Evolutionary conservation across 2,329 filamentous ascomycete species (phyloP).

Genomic region (Colletotrichum noveboracense): DNA sequence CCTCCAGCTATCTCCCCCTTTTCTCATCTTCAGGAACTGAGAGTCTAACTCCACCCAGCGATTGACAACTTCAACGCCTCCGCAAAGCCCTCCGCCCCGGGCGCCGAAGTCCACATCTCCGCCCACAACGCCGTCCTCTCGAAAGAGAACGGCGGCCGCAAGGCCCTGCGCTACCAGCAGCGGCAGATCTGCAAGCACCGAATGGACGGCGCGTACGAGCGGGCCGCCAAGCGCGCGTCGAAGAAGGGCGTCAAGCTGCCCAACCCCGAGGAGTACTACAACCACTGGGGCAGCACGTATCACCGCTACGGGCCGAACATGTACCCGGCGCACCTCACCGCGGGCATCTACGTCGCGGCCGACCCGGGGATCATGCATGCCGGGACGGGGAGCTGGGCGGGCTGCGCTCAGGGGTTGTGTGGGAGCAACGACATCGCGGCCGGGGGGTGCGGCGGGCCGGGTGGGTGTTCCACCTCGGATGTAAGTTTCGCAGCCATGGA

Average conservation of each 20-base stretch:
- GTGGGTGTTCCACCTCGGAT: slow-evolving; percentile 26
- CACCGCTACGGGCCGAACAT: slow-evolving; percentile 53
- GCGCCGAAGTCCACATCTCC: slow-evolving; percentile 67
- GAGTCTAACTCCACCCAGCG: neutral
- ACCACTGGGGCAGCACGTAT: slow-evolving; percentile 60
- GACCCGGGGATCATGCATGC: slow-evolving; percentile 39
- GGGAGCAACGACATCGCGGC: slow-evolving; percentile 40
- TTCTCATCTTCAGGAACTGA: rapidly evolving
- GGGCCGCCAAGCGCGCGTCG: slow-evolving; percentile 53
- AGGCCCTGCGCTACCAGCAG: slow-evolving; percentile 41
- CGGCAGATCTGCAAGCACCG: slow-evolving; percentile 33
- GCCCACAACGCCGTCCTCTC: slow-evolving; percentile 70
- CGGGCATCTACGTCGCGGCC: slow-evolving; percentile 50
- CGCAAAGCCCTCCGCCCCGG: slow-evolving; percentile 41
- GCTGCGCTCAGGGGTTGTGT: slow-evolving; percentile 6
- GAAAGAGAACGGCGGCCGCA: slow-evolving; percentile 21
- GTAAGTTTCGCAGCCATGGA: neutral
- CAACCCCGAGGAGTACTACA: slow-evolving; percentile 52
- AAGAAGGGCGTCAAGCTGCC: slow-evolving; percentile 55
- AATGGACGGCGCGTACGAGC: slow-evolving; percentile 62
- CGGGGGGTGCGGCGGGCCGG: slow-evolving; percentile 49
- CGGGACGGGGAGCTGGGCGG: slow-evolving; percentile 40
- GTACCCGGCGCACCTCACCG: slow-evolving; percentile 46
- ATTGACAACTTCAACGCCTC: slow-evolving; percentile 46
- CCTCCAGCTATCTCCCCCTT: neutral